A percentile compares a stretch with the other conserved stretches of the same genome.
These are phyloP conservation scores for Lactarius trivialis DNA, from an alignment of 768 basidiomycete species.

Conservation along the genomic window DNA sequence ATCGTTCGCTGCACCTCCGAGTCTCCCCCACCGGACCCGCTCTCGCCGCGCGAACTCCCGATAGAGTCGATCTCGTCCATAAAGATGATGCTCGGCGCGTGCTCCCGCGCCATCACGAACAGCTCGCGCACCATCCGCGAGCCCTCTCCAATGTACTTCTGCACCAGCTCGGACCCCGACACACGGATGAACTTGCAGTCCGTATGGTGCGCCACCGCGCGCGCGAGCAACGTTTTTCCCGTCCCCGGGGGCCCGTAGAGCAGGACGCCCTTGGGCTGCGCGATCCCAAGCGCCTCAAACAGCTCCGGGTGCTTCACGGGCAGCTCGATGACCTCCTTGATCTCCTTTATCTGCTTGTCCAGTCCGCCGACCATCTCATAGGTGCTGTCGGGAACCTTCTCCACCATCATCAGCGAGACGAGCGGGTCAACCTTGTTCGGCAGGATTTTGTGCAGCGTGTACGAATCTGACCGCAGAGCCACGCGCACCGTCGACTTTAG, in stretches of 20 bases:
- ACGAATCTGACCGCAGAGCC: constrained; percentile 92
- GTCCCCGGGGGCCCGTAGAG: constrained; percentile 96
- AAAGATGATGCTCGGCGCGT: constrained; percentile 97
- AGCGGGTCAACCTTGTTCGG: constrained; percentile 98
- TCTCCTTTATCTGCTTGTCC: constrained; percentile 97
- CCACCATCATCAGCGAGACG: constrained; percentile 99
- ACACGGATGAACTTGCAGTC: constrained; percentile 98
- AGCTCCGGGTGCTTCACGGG: constrained; percentile 95
- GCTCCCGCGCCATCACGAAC: constrained; percentile 97
- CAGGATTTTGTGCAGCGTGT: constrained; percentile 93
- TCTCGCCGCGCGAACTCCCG: constrained; percentile 84
- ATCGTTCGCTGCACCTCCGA: constrained; percentile 64
- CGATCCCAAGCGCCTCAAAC: constrained; percentile 93
- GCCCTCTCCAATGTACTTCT: constrained; percentile 98
- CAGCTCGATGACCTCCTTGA: constrained; percentile 97
- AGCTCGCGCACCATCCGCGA: constrained; percentile 94
- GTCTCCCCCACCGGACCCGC: constrained; percentile 56
- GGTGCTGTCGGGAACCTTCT: constrained; percentile 98
- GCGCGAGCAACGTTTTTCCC: constrained; percentile 90
- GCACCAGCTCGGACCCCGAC: constrained; percentile 87
- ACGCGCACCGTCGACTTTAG: constrained; percentile 87
- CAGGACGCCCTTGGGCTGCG: constrained; percentile 93
- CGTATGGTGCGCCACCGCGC: constrained; percentile 95
- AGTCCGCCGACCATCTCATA: constrained; percentile 99
- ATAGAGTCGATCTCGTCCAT: constrained; percentile 99